A percentile compares a stretch with the other conserved stretches of the same genome.
These are phyloP conservation scores for Aspergillus brunneoviolaceus DNA, from an alignment of 2,329 filamentous ascomycete species.

Conservation along the genomic window DNA sequence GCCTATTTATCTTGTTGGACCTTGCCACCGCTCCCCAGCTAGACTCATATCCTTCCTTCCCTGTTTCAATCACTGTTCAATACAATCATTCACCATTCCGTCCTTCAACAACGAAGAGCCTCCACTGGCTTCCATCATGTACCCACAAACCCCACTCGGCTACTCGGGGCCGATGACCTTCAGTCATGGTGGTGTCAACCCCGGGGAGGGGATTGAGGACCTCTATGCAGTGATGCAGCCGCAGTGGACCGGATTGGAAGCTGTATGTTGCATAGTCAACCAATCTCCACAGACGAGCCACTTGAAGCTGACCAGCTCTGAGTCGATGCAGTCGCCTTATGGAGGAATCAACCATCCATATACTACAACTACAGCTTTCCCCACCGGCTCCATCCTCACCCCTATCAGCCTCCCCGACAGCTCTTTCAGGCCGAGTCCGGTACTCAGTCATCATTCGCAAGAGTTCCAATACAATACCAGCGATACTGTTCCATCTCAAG, in stretches of 20 bases:
- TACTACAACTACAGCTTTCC: constrained; percentile 31
- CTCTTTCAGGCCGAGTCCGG: constrained; percentile 37
- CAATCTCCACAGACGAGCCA: not conserved
- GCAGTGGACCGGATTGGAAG: constrained; percentile 30
- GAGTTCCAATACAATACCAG: constrained; percentile 37
- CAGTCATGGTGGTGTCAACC: constrained; percentile 20
- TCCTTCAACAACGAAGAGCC: constrained; percentile 9
- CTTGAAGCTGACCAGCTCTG: constrained; percentile 11
- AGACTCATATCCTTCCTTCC: constrained; percentile 3
- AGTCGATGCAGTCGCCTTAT: constrained; percentile 25
- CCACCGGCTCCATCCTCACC: constrained; percentile 33
- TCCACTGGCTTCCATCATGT: constrained; percentile 30
- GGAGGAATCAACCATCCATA: constrained; percentile 32
- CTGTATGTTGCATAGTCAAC: constrained; percentile 27
- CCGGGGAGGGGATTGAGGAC: constrained; percentile 28
- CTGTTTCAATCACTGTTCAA: constrained; percentile 28
- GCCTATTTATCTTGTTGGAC: not conserved
- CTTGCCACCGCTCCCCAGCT: constrained; percentile 10
- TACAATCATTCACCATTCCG: constrained; percentile 13
- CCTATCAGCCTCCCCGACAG: constrained; percentile 42
- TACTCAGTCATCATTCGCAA: constrained; percentile 38
- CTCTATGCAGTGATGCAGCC: constrained; percentile 30
- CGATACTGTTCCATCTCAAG: constrained; percentile 32
- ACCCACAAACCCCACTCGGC: constrained; percentile 21
- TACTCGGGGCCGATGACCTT: constrained; percentile 30